A percentile compares a stretch with the other conserved stretches of the same genome.
These are phyloP conservation scores for Fistulinella prunicolor DNA, from an alignment of 768 basidiomycete species.

Conservation along the genomic window DNA sequence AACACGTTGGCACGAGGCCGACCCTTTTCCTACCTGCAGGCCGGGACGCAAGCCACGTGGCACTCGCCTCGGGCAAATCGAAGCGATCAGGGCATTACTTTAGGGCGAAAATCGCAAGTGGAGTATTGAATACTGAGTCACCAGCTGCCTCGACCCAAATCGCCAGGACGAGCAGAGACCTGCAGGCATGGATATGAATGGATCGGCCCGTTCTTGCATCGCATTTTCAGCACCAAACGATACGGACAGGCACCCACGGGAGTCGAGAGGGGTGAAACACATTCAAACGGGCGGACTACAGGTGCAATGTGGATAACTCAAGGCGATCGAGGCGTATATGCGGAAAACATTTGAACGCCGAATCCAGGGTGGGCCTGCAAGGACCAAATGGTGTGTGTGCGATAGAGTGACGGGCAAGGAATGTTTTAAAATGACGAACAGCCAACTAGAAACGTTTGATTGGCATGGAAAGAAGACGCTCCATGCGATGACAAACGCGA, in stretches of 20 bases:
- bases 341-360: conserved; percentile 2
- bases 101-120: neutral
- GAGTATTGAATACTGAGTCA: too few species aligned
- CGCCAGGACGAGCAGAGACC: neutral
- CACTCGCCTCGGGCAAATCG: neutral
- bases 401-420: conserved; percentile 7
- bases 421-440: conserved; percentile 16
- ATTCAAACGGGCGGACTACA: conserved; percentile 1
- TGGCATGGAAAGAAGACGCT: conserved; percentile 14
- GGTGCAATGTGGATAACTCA: conserved; percentile 22
- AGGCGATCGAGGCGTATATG: conserved; percentile 9
- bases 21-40: neutral
- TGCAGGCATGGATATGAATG: neutral
- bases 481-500: neutral
- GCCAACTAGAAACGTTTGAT: conserved; percentile 23
- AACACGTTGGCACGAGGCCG: conserved; percentile 3
- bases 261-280: conserved; percentile 9
- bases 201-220: neutral
- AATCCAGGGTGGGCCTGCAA: conserved; percentile 5
- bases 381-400: conserved; percentile 1
- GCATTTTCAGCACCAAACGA: neutral
- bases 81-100: conserved; percentile 2
- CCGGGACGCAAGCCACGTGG: too few species aligned
- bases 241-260: conserved; percentile 3
- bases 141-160: neutral